Percentiles rank a stretch among this genome's conserved stretches.
Evolutionary conservation across 2,329 filamentous ascomycete species (phyloP).

Genomic region (Lasiodiplodia hormozganensis): DNA sequence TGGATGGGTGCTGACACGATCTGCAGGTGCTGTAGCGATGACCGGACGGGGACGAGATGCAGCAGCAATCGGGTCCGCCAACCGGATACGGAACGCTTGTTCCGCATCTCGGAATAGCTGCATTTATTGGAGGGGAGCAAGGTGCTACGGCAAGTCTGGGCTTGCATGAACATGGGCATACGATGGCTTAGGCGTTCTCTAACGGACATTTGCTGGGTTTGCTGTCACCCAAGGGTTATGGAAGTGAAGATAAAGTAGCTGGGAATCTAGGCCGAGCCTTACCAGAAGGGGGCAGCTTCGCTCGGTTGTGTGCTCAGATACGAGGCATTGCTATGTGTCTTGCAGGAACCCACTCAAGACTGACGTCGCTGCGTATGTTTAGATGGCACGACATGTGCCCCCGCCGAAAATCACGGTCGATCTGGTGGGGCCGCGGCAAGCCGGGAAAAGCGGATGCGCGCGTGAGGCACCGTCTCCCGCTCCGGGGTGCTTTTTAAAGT

Average conservation of each 20-base stretch:
- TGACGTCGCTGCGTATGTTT: not conserved
- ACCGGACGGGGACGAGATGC: not conserved
- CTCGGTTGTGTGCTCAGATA: not conserved
- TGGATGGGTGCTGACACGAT: not conserved
- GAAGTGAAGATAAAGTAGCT: not conserved
- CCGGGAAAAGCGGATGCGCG: constrained; percentile 8
- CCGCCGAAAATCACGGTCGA: constrained; percentile 22
- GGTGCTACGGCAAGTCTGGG: constrained; percentile 3
- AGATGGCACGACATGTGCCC: constrained; percentile 3
- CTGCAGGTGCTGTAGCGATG: constrained; percentile 18
- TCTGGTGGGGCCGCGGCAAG: not conserved
- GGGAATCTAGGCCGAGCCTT: not conserved
- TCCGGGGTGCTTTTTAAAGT: not conserved
- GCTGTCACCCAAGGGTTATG: not conserved
- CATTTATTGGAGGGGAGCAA: not conserved
- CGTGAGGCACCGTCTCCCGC: constrained; percentile 4
- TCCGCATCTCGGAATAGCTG: constrained; percentile 17
- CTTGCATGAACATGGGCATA: not conserved
- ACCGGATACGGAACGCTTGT: not conserved
- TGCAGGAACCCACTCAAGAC: not conserved
- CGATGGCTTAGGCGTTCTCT: not conserved
- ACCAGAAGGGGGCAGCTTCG: not conserved
- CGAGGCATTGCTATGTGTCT: not conserved
- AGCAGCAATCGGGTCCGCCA: not conserved
- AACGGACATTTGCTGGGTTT: not conserved